A percentile compares a stretch with the other conserved stretches of the same genome.
These are phyloP conservation scores for Heliamphora pulchella DNA, from an alignment of 179 eudicot genomes.

Conservation along the genomic window DNA sequence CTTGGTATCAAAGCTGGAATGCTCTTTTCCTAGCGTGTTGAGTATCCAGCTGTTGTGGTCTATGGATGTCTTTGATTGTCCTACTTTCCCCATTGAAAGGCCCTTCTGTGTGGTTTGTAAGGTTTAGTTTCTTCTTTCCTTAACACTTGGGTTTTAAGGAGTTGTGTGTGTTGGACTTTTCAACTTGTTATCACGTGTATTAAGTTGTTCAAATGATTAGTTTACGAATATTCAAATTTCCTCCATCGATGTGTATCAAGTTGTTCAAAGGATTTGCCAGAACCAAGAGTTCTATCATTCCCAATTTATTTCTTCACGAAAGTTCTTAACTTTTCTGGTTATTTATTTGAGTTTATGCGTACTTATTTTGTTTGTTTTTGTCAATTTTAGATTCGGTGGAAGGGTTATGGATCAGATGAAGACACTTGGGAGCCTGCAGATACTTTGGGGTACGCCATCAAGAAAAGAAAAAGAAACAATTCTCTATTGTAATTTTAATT, in stretches of 20 bases:
- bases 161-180: not conserved
- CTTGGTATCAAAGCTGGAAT: too few relatives aligned
- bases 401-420: conserved; percentile 56
- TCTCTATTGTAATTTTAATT: not conserved
- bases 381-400: conserved; percentile 59
- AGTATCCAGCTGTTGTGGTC: too few relatives aligned
- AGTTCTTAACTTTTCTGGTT: not conserved
- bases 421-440: conserved; percentile 87
- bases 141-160: too few relatives aligned
- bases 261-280: not conserved
- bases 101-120: too few relatives aligned
- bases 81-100: too few relatives aligned
- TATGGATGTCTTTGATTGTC: too few relatives aligned
- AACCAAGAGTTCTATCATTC: not conserved
- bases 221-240: not conserved
- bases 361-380: not conserved
- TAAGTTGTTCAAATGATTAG: not conserved
- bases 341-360: not conserved
- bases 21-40: too few relatives aligned
- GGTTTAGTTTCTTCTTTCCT: too few relatives aligned
- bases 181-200: not conserved
- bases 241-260: not conserved
- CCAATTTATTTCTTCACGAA: not conserved
- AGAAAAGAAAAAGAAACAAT: too few relatives aligned
- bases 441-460: conserved; percentile 49